Evolutionary conservation across 1,139 yeast genomes (phyloP).

Genomic region (Suhomyces bokatorum): DNA sequence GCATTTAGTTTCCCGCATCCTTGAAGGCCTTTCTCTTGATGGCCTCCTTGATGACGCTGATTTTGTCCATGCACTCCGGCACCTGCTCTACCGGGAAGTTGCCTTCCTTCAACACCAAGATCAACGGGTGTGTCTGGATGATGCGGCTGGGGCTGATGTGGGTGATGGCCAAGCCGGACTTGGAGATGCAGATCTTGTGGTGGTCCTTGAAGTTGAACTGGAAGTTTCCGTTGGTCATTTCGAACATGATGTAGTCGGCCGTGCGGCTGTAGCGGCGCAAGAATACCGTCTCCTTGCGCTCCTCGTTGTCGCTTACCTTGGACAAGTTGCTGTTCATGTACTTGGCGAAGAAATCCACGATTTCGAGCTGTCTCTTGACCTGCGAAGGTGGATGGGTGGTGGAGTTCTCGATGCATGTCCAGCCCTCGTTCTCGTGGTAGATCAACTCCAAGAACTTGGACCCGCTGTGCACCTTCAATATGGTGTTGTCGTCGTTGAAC

Average conservation of each 20-base stretch:
- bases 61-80: constrained; percentile 53
- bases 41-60: constrained; percentile 40
- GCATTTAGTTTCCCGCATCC: constrained; percentile 16
- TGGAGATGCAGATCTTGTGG: constrained; percentile 79
- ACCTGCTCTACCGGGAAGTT: constrained; percentile 55
- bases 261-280: constrained; percentile 81
- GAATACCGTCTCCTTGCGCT: constrained; percentile 63
- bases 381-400: constrained; percentile 57
- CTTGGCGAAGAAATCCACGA: constrained; percentile 79
- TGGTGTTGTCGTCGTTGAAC: constrained; percentile 80
- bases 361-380: constrained; percentile 71
- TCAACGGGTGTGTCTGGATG: constrained; percentile 68
- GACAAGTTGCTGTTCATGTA: constrained; percentile 82
- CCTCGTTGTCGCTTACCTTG: constrained; percentile 65
- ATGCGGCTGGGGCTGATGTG: constrained; percentile 78
- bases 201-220: constrained; percentile 97
- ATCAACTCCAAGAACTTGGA: constrained; percentile 63
- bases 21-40: constrained; percentile 44
- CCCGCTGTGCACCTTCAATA: constrained; percentile 66
- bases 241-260: constrained; percentile 84
- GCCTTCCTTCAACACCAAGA: constrained; percentile 60
- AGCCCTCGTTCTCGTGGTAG: constrained; percentile 63
- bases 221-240: constrained; percentile 85
- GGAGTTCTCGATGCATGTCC: constrained; percentile 70
- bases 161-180: constrained; percentile 73